Conservation (phyloP, 2,329 filamentous ascomycete genomes). For the Rhytidhysteron rufulum region DNA sequence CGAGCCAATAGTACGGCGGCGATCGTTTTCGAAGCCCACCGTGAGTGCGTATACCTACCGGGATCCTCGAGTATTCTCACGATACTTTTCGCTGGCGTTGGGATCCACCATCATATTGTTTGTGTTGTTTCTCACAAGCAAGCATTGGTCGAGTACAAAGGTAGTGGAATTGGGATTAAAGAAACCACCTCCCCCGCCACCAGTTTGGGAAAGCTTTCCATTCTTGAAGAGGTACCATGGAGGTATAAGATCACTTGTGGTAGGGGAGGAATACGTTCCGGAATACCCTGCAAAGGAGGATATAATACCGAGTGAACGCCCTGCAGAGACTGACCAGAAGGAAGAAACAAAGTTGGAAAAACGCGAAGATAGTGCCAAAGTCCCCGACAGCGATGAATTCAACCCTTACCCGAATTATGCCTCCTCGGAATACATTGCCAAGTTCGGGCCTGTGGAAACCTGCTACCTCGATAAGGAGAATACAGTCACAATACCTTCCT, state of each 20-base stretch:
- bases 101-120: slow-evolving; percentile 69
- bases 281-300: slow-evolving; percentile 73
- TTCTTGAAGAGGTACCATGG: slow-evolving; percentile 89
- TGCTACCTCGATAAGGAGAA: slow-evolving; percentile 74
- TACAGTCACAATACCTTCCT: slow-evolving; percentile 62
- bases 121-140: slow-evolving; percentile 69
- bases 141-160: slow-evolving; percentile 67
- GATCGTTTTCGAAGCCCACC: slow-evolving; percentile 25
- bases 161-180: slow-evolving; percentile 56
- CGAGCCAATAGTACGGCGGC: slow-evolving; percentile 37
- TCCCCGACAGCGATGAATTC: slow-evolving; percentile 46
- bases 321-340: slow-evolving; percentile 18
- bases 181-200: slow-evolving; percentile 60
- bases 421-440: slow-evolving; percentile 52
- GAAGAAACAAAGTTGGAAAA: slow-evolving; percentile 11
- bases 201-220: slow-evolving; percentile 80
- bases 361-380: slow-evolving; percentile 24
- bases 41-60: slow-evolving; percentile 51
- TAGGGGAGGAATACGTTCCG: slow-evolving; percentile 63
- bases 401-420: slow-evolving; percentile 66
- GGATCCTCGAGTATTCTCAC: slow-evolving; percentile 67
- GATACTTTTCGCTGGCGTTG: slow-evolving; percentile 73
- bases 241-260: slow-evolving; percentile 70
- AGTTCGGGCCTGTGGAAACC: slow-evolving; percentile 60
- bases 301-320: slow-evolving; percentile 35